Base-by-base conservation (phyloP, 1,284 basidiomycete species). In the Rugosomyces carneus region DNA sequence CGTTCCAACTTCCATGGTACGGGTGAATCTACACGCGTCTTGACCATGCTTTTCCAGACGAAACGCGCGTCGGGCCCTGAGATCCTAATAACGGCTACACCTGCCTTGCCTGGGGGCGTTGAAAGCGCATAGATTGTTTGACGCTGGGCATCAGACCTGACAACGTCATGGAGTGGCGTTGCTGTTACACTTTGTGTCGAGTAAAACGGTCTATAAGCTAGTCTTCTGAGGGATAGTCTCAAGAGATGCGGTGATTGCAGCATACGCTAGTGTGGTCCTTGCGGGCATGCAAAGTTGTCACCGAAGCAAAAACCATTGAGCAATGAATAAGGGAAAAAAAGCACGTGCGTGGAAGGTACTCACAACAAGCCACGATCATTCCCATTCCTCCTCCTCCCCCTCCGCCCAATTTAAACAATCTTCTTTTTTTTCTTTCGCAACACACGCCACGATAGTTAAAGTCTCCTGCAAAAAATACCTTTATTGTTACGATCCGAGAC, bases 41-140 rank as follows among this genome's bases (percentile, higher is more conserved):
- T 64, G 10, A 84, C 77, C 66, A 92, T 72, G 2, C 57, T 59
- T 21, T 65, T 61, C 76, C 83, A 86, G 2, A 89, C 81, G 0
- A 66, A 50, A 11, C 72, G 56, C 0, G 80, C 79, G 40, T 79
- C 76, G 0, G 87, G 86, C 0, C 92, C 91, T 5, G 89, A 91
- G 9, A 94, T 69, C 47, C 91, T 77, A 39, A 94, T 68, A 37
- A 94, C 81, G 0, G 83, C 87, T 13, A 94, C 75, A 21, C 89
- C 92, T 1, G 79, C 88, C 53, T 84, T 90, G 1, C 89, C 89
- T 3, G 81, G 78, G 1, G 89, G 86, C 0, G 89, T 91, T 0
- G 92, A 89, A 10, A 93, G 72, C 0, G 91, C 92, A 60, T 87
- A 94, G 47, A 94, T 90, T 0, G 92, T 94, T 21, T 62, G 60